These are phyloP conservation scores for Ophiocordyceps sinensis DNA, from an alignment of 2,329 filamentous ascomycete species.

Conservation along the genomic window DNA sequence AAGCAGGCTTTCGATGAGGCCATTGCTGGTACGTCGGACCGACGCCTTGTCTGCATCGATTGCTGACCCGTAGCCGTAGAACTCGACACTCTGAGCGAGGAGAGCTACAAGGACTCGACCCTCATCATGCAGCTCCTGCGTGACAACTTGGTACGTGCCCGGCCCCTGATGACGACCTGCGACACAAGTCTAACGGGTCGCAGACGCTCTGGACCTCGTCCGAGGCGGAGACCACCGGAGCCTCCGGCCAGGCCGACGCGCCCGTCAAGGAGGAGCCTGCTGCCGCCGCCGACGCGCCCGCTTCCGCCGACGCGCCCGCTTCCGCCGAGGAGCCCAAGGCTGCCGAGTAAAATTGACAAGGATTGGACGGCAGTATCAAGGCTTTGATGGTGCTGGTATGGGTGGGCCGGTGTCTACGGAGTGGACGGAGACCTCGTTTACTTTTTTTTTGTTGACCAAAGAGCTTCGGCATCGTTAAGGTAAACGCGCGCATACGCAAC, in stretches of 20 bases:
- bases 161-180: too few relatives aligned
- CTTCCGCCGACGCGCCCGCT: conserved; percentile 37
- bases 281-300: conserved; percentile 42
- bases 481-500: conserved; percentile 26
- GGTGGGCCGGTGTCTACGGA: conserved; percentile 48
- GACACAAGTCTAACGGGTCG: conserved; percentile 13
- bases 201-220: conserved; percentile 99
- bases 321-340: conserved; percentile 54
- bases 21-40: conserved; percentile 49
- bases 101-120: conserved; percentile 98
- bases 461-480: conserved; percentile 33
- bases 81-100: conserved; percentile 91
- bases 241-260: conserved; percentile 35
- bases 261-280: conserved; percentile 28
- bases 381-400: conserved; percentile 20
- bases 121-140: conserved; percentile 98
- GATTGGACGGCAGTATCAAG: conserved; percentile 12
- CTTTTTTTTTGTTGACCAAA: conserved; percentile 28
- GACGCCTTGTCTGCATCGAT: not conserved
- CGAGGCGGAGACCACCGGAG: conserved; percentile 71
- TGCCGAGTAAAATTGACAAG: conserved; percentile 36
- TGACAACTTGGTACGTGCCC: conserved; percentile 69
- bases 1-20: conserved; percentile 99
- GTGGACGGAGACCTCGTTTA: conserved; percentile 45
- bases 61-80: conserved; percentile 34